Percentiles rank a stretch among this genome's conserved stretches.
Evolutionary conservation across 1,139 yeast species (phyloP).

Genomic region (Hansenula sp.): DNA sequence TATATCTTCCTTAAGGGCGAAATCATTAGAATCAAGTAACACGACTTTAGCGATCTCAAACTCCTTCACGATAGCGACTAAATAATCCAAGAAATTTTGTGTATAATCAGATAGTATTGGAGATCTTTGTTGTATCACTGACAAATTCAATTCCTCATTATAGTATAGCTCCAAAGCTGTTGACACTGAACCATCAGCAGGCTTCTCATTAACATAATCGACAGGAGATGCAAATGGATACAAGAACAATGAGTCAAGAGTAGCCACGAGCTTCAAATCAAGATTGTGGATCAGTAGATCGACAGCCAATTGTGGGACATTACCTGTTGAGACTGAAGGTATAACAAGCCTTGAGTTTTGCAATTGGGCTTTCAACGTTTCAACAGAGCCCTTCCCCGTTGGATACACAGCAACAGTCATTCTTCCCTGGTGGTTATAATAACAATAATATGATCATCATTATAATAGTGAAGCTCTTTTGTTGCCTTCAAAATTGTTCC

Average conservation of each 20-base stretch:
- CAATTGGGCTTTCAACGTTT: not conserved
- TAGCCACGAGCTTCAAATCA: constrained; percentile 44
- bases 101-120: constrained; percentile 72
- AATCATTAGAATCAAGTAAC: constrained; percentile 69
- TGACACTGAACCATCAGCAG: constrained; percentile 32
- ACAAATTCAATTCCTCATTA: constrained; percentile 34
- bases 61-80: constrained; percentile 48
- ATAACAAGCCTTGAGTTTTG: constrained; percentile 36
- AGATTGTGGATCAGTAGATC: constrained; percentile 71
- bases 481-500: too few species aligned
- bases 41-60: constrained; percentile 47
- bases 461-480: too few species aligned
- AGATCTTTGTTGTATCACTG: constrained; percentile 75
- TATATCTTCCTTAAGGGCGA: constrained; percentile 37
- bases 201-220: constrained; percentile 36
- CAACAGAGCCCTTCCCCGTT: not conserved
- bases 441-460: not conserved
- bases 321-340: constrained; percentile 84
- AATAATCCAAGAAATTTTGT: constrained; percentile 34
- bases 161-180: constrained; percentile 61
- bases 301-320: constrained; percentile 78
- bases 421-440: not conserved
- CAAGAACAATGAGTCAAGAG: constrained; percentile 54
- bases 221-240: constrained; percentile 85
- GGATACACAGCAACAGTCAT: not conserved